phyloP scores from a whole-genome alignment of 192 early-diverging fungal species.

The Backusella westeae region DNA sequence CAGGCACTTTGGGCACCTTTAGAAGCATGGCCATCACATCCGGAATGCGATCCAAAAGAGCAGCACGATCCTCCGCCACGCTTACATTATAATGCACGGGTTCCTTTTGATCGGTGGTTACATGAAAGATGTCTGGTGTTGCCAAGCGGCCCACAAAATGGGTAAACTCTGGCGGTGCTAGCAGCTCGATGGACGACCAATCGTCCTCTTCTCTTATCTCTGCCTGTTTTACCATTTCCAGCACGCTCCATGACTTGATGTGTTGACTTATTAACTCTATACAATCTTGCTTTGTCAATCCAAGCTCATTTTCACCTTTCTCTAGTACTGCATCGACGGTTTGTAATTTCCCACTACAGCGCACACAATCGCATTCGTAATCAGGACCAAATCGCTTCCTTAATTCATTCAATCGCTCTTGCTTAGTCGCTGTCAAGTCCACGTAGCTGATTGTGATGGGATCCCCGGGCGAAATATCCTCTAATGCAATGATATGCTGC shows the following conservation, averaged over 20 bases:
- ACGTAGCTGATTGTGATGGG: constrained; percentile 61
- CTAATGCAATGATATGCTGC: constrained; percentile 49
- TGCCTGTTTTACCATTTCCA: constrained; percentile 17
- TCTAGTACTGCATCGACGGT: not conserved
- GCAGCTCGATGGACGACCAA: not conserved
- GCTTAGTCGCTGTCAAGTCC: constrained; percentile 42
- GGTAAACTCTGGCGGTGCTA: constrained; percentile 16
- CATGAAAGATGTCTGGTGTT: not conserved
- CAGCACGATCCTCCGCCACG: not conserved
- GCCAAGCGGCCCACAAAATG: constrained; percentile 15
- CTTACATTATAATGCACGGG: not conserved
- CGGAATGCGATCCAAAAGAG: not conserved
- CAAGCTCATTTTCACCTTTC: not conserved
- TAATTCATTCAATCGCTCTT: constrained; percentile 6
- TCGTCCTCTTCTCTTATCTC: not conserved
- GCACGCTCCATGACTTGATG: not conserved
- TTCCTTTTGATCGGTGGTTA: not conserved
- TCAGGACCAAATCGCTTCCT: constrained; percentile 18
- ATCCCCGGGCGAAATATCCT: constrained; percentile 49
- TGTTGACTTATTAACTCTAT: not conserved
- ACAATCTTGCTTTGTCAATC: not conserved
- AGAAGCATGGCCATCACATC: not conserved
- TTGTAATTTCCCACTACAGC: constrained; percentile 6
- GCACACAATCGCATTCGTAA: constrained; percentile 17
- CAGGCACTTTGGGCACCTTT: not conserved